Conservation (phyloP, 106 monocot species). For the Acorus gramineus region DNA sequence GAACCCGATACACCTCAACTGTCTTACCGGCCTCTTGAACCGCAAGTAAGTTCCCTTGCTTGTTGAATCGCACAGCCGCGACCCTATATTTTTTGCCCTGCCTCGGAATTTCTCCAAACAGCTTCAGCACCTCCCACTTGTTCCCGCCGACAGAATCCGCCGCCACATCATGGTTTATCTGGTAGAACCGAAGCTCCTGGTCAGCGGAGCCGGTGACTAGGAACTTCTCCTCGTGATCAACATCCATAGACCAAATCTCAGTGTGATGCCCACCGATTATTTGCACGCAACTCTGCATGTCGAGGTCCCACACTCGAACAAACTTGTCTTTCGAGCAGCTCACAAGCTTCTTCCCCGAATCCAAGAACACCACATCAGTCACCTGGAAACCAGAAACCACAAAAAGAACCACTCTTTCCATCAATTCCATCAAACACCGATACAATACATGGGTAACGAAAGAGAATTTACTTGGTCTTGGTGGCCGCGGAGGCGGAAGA, state of each 20-base stretch:
- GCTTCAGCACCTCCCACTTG: slow-evolving; percentile 89
- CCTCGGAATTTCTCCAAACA: slow-evolving; percentile 72
- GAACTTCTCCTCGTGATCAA: slow-evolving; percentile 59
- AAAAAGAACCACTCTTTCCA: not conserved
- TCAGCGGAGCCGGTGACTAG: slow-evolving; percentile 81
- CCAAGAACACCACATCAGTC: slow-evolving; percentile 75
- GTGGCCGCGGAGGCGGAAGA: slow-evolving; percentile 78
- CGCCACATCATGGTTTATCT: slow-evolving; percentile 20
- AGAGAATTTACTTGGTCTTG: slow-evolving; percentile 54
- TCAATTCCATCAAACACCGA: not conserved
- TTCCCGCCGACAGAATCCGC: slow-evolving; percentile 17
- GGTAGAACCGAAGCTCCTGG: slow-evolving; percentile 61
- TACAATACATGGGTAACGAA: not conserved
- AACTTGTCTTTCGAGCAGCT: slow-evolving; percentile 96
- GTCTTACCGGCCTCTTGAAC: slow-evolving; percentile 83
- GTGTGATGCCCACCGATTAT: slow-evolving; percentile 76
- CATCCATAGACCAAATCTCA: slow-evolving; percentile 90
- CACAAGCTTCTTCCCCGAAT: slow-evolving; percentile 74
- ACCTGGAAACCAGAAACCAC: slow-evolving; percentile 34
- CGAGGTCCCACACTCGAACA: slow-evolving; percentile 85
- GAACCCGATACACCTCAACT: slow-evolving; percentile 70
- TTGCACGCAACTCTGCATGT: slow-evolving; percentile 81
- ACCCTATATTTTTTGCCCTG: slow-evolving; percentile 53
- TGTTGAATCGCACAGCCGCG: slow-evolving; percentile 55
- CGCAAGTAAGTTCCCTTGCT: slow-evolving; percentile 58